Evolutionary conservation across 306 rosid genomes (phyloP), one percentile per base, ranked within the genome.

Genomic region (Morella rubra): DNA sequence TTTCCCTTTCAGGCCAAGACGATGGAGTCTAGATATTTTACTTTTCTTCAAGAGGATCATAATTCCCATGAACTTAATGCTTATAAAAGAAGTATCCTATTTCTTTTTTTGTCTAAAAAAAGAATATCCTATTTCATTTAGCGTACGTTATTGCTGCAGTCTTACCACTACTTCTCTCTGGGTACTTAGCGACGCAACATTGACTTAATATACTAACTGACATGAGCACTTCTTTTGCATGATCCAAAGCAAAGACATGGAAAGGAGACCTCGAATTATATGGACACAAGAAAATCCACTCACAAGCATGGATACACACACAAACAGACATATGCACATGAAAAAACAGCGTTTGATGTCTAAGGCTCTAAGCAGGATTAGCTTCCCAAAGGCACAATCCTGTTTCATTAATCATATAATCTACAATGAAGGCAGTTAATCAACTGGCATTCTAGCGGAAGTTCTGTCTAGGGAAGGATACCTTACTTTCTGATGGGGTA

Each of bases 91-190:
- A 14, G 8, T 19, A 4, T 19, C 64, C 40, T 32, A 32, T 32
- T 32, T 32, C 3, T 2, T 32, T 32, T 32, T 32, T 32, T 32
- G 37, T 32, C 37, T 32, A 32, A 32, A 32, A 32, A 32, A 32
- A n/a, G n/a, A 32, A 27, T 27, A 32, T 32, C 37, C 37, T 32
- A 58, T 22, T 58, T 20, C 14, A 58, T 58, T 22, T 58, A 58
- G 64, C 40, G 20, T 9, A n/a, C 44, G 66, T 42, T 40, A 51
- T 55, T 13, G 54, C 37, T 46, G 22, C 66, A 54, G 47, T 53
- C 37, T 54, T 42, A 53, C 45, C 59, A 55, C 12, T 46, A 75
- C 62, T 22, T 61, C 77, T 41, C 54, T 42, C 22, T 58, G 58
- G 6, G 8, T 61, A 24, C 45, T 54, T 44, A 27, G 72, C 22